A percentile compares a stretch with the other conserved stretches of the same genome.
phyloP scores from a whole-genome alignment of 345 rosid genomes.

The Eucalyptus fibrosa region DNA sequence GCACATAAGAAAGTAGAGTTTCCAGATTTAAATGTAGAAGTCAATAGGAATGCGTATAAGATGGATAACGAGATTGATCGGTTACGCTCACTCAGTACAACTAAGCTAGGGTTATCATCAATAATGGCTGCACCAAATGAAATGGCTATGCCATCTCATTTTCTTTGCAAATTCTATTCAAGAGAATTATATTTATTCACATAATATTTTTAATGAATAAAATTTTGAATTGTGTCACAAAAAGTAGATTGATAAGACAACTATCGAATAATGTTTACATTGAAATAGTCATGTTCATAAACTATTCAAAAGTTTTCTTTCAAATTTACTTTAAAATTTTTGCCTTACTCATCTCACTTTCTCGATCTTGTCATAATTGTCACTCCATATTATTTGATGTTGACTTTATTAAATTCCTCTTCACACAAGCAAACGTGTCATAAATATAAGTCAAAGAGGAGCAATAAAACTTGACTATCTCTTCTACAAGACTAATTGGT shows the following conservation, averaged over 20 bases:
- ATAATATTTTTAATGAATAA: background rate
- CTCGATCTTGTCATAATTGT: background rate
- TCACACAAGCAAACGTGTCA: background rate
- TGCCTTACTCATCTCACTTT: background rate
- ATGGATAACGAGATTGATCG: background rate
- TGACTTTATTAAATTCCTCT: background rate
- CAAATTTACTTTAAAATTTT: background rate
- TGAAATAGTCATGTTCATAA: background rate
- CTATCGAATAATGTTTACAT: background rate
- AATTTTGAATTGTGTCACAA: background rate
- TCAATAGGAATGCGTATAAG: background rate
- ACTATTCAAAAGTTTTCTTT: background rate
- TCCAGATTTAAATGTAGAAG: background rate
- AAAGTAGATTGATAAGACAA: background rate
- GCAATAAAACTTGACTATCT: background rate
- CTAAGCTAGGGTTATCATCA: background rate
- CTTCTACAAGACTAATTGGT: background rate
- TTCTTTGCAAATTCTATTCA: background rate
- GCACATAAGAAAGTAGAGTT: background rate
- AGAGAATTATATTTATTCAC: background rate
- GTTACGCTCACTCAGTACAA: background rate
- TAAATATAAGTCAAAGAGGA: background rate
- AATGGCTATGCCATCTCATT: background rate
- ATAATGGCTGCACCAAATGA: background rate
- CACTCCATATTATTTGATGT: background rate